Conservation (phyloP, 192 early-diverging fungal species). For the Linnemannia schmuckeri region DNA sequence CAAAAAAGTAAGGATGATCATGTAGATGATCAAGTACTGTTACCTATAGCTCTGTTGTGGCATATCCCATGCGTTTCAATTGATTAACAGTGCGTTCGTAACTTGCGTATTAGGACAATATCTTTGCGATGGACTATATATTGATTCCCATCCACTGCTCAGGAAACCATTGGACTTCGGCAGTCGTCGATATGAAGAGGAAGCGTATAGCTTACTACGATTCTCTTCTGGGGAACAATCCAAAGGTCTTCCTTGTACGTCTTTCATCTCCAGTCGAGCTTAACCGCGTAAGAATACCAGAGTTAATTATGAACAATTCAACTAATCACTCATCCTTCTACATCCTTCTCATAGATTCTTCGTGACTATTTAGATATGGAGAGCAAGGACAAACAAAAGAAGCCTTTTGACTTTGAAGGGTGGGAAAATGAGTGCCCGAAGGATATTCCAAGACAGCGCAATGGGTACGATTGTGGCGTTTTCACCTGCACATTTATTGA, state of each 20-base stretch:
- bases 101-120: constrained; percentile 60
- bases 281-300: neutral
- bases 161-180: constrained; percentile 61
- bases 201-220: constrained; percentile 87
- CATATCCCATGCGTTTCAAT: neutral
- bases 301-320: neutral
- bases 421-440: constrained; percentile 76
- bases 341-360: constrained; percentile 57
- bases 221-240: constrained; percentile 79
- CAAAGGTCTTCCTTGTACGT: constrained; percentile 60
- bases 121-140: constrained; percentile 84
- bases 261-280: neutral
- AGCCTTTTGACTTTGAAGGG: constrained; percentile 66
- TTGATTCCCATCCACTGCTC: constrained; percentile 89
- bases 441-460: constrained; percentile 85
- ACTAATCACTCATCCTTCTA: neutral
- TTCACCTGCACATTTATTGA: constrained; percentile 94
- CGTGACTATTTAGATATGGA: constrained; percentile 81
- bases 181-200: constrained; percentile 59
- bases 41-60: neutral
- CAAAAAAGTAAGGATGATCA: constrained; percentile 62
- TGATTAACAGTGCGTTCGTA: neutral
- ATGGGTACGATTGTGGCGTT: constrained; percentile 96
- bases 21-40: neutral
- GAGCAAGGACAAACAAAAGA: constrained; percentile 77